phyloP scores from a whole-genome alignment of 2,329 filamentous ascomycete genomes.

The Hawksworthiomyces lignivorus region DNA sequence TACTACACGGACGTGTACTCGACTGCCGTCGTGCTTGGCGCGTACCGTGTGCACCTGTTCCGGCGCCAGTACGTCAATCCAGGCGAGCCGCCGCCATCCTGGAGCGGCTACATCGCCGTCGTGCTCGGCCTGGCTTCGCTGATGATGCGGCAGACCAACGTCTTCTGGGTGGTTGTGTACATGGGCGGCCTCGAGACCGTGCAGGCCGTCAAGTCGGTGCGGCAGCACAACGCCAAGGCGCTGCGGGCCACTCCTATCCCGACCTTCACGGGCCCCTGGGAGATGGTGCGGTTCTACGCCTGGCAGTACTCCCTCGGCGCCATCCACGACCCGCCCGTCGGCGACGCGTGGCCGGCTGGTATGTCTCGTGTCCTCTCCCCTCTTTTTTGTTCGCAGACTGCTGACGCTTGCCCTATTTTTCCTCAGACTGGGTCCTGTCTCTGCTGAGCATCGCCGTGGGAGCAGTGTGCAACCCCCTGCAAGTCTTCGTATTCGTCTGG shows the following conservation, averaged over 20 bases:
- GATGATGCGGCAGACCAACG: constrained; percentile 85
- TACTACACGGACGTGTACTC: constrained; percentile 94
- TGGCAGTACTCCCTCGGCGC: constrained; percentile 41
- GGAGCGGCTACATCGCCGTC: constrained; percentile 38
- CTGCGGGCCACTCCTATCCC: constrained; percentile 13
- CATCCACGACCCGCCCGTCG: constrained; percentile 47
- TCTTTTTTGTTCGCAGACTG: not conserved
- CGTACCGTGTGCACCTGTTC: constrained; percentile 52
- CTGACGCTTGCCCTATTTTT: too few relatives aligned
- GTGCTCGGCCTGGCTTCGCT: constrained; percentile 58
- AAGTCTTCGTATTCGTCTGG: constrained; percentile 42
- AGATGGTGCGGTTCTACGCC: constrained; percentile 30
- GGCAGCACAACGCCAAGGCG: not conserved
- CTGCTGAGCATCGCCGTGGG: constrained; percentile 57
- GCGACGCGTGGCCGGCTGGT: constrained; percentile 44
- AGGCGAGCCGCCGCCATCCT: constrained; percentile 20
- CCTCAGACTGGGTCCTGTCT: constrained; percentile 46
- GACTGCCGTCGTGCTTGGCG: constrained; percentile 63
- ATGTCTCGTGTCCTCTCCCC: constrained; percentile 16
- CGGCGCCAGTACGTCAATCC: constrained; percentile 20
- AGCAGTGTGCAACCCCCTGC: constrained; percentile 39
- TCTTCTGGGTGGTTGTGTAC: constrained; percentile 86
- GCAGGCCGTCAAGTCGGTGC: constrained; percentile 34
- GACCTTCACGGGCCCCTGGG: constrained; percentile 22
- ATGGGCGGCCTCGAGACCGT: constrained; percentile 56